phyloP scores from a whole-genome alignment of 306 rosid genomes.

The Clitoria ternatea region DNA sequence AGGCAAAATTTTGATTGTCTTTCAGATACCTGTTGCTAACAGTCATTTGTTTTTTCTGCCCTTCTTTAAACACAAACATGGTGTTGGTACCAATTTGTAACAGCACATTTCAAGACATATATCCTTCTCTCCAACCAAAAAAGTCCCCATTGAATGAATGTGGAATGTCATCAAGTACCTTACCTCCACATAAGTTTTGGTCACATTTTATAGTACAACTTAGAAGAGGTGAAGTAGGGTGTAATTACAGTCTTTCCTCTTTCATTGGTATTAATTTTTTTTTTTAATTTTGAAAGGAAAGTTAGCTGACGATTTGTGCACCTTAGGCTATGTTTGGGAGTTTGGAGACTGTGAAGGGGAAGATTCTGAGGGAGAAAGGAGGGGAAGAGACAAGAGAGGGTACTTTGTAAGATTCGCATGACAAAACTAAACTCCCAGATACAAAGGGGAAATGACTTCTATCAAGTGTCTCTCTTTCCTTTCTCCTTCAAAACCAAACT shows the following conservation, averaged over 20 bases:
- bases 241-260: neutral
- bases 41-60: neutral
- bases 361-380: too few relatives aligned
- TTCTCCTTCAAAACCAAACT: too few relatives aligned
- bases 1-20: slow-evolving; percentile 8
- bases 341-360: too few relatives aligned
- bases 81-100: neutral
- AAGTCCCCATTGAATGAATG: neutral
- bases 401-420: too few relatives aligned
- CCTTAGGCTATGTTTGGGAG: too few relatives aligned
- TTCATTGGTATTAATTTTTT: neutral
- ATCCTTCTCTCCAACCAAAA: neutral
- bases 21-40: neutral
- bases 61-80: neutral
- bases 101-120: neutral
- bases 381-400: too few relatives aligned
- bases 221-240: neutral
- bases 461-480: too few relatives aligned
- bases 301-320: neutral
- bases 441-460: too few relatives aligned
- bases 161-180: neutral
- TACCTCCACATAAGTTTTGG: neutral
- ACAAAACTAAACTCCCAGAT: too few relatives aligned
- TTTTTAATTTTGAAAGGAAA: neutral
- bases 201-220: neutral